Conservation (phyloP, 495 filamentous ascomycete species). For the Tuber brumale region DNA sequence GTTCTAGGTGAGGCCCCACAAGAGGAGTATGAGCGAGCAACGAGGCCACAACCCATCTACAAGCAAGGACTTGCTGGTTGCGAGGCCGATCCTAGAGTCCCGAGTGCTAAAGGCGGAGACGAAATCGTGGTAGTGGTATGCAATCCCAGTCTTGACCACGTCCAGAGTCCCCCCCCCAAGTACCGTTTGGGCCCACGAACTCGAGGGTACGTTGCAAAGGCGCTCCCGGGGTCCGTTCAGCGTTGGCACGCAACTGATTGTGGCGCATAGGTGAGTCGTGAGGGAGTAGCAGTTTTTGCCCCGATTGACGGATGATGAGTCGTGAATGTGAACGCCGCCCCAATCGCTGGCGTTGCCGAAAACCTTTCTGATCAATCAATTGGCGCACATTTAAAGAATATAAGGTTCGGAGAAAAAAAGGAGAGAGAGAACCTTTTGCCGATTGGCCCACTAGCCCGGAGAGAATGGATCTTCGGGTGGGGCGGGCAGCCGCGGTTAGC, state of each 20-base stretch:
- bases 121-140: constrained; percentile 65
- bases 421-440: constrained; percentile 17
- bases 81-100: constrained; percentile 60
- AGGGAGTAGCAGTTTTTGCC: constrained; percentile 19
- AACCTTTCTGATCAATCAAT: constrained; percentile 4
- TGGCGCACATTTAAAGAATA: not conserved
- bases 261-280: constrained; percentile 13
- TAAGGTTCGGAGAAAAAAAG: not conserved
- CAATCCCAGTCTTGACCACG: constrained; percentile 50
- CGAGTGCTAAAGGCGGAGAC: constrained; percentile 59
- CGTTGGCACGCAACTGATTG: constrained; percentile 16
- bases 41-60: constrained; percentile 44
- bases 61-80: constrained; percentile 56
- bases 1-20: constrained; percentile 18
- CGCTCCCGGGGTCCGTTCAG: constrained; percentile 46
- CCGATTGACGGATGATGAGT: constrained; percentile 16
- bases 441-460: too few relatives aligned
- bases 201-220: constrained; percentile 46
- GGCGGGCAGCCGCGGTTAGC: too few relatives aligned
- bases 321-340: constrained; percentile 26
- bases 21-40: constrained; percentile 13
- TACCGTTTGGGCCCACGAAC: constrained; percentile 17
- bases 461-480: too few relatives aligned
- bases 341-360: constrained; percentile 23
- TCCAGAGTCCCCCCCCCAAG: constrained; percentile 52